phyloP scores from a whole-genome alignment of 192 early-diverging fungal species.

The Linnemannia schmuckeri region DNA sequence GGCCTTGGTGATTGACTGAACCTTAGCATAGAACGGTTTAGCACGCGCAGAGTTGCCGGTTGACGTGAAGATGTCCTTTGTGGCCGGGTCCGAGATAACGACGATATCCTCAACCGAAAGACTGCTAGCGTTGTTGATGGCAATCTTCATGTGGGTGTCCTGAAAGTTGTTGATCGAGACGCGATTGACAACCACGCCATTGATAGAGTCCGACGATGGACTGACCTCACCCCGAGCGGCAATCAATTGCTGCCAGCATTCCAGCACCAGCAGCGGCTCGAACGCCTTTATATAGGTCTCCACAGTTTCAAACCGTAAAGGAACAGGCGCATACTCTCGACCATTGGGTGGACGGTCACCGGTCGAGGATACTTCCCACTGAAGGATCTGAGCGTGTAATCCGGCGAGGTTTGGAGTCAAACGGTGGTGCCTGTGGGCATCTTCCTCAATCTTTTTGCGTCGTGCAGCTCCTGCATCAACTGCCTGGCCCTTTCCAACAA shows the following conservation, averaged over 20 bases:
- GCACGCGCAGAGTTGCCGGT: slow-evolving; percentile 11
- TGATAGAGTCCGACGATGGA: slow-evolving; percentile 61
- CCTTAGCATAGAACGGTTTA: slow-evolving; percentile 68
- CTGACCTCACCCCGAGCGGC: slow-evolving; percentile 75
- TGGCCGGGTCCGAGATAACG: slow-evolving; percentile 64
- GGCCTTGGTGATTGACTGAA: slow-evolving; percentile 59
- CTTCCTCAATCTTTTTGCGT: slow-evolving; percentile 38
- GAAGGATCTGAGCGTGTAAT: slow-evolving; percentile 71
- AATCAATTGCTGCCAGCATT: slow-evolving; percentile 88
- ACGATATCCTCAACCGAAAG: slow-evolving; percentile 75
- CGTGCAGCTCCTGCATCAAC: slow-evolving; percentile 26
- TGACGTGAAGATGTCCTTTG: slow-evolving; percentile 44
- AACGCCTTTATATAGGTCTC: slow-evolving; percentile 75
- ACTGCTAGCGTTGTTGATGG: slow-evolving; percentile 54
- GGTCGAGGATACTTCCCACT: slow-evolving; percentile 68
- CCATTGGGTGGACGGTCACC: slow-evolving; percentile 70
- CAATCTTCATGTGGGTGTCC: slow-evolving; percentile 71
- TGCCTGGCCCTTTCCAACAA: slow-evolving; percentile 11
- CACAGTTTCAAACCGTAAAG: slow-evolving; percentile 68
- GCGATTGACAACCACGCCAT: slow-evolving; percentile 61
- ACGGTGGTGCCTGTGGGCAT: slow-evolving; percentile 59
- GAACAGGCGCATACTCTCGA: slow-evolving; percentile 61
- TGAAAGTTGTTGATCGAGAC: slow-evolving; percentile 81
- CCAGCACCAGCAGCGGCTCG: slow-evolving; percentile 87
- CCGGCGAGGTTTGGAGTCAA: slow-evolving; percentile 65